Evolutionary conservation across 1,284 basidiomycete genomes (phyloP).

Genomic region (Cystobasidiaceae sp.): DNA sequence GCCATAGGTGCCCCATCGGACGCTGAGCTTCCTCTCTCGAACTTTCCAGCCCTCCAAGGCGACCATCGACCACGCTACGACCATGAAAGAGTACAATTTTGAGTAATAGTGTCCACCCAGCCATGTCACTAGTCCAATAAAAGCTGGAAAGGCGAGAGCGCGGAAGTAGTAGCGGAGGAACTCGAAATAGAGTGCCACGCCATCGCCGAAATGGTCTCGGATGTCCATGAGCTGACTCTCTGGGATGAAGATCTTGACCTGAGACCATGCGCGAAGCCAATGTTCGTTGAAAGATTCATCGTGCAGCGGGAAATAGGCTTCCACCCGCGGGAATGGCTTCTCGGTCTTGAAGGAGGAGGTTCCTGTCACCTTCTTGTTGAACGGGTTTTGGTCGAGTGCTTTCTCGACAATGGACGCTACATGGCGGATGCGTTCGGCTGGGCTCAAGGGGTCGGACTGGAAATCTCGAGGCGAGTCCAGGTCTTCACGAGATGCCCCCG

Average conservation of each 20-base stretch:
- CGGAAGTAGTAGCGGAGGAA: conserved; percentile 74
- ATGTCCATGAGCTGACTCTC: conserved; percentile 57
- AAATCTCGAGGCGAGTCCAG: conserved; percentile 51
- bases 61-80: conserved; percentile 72
- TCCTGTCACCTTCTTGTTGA: no score
- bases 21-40: conserved; percentile 68
- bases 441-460: conserved; percentile 53
- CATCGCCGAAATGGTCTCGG: conserved; percentile 71
- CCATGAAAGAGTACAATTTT: conserved; percentile 65
- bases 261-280: conserved; percentile 64
- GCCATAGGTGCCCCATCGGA: conserved; percentile 72
- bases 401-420: conserved; percentile 67
- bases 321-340: conserved; percentile 61
- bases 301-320: conserved; percentile 75
- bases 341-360: conserved; percentile 58
- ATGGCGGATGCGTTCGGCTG: conserved; percentile 72
- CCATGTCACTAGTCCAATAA: conserved; percentile 51
- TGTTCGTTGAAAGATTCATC: conserved; percentile 69
- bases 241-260: conserved; percentile 47
- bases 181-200: conserved; percentile 82
- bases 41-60: conserved; percentile 88
- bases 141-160: conserved; percentile 42
- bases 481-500: conserved; percentile 46
- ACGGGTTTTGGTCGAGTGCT: background rate
- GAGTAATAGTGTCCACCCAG: conserved; percentile 58